Evolutionary conservation across 73 alveolate species (phyloP), one percentile per base, ranked within the genome.

Genomic region (Durusdinium trenchii): DNA sequence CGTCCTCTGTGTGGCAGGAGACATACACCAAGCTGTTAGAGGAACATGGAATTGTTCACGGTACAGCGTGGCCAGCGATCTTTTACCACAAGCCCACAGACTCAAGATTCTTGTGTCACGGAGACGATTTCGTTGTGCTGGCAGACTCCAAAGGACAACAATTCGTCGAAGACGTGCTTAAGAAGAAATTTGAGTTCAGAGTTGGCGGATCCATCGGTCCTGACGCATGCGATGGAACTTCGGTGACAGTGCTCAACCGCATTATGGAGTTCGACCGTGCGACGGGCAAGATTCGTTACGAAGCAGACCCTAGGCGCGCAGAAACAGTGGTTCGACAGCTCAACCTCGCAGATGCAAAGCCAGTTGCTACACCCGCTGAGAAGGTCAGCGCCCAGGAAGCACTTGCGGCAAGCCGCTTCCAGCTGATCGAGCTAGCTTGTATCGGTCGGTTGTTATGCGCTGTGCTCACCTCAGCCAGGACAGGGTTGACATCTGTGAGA

Each of bases 121-220:
- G 93, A 38, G 94, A 84, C 50, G 94, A 84, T 35, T 84, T 84
- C 54, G 45, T 84, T 4, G 71, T 50, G 5, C 36, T 84, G 2
- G 76, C 76, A 4, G 94, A 84, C 23, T 30, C 30, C 5, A 38
- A 84, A 51, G 94, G 76, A 0, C 94, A 84, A 4, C 50, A 48
- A 14, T 50, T 43, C 40, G 62, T 84, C 54, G 76, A 84, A 3
- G 43, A 84, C 18, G 76, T 32, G 23, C 76, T 84, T n/a, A 50
- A 30, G 12, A 51, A 84, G 26, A 28, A 76, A 10, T 84, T 51
- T 76, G 94, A 84, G 60, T 84, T 50, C 61, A 48, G 60, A 23
- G 28, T 73, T 52, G 94, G 51, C 50, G 94, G 94, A 32, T 48
- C 28, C 75, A 84, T 84, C 50, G 94, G 94, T 16, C 93, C 93